Conservation (phyloP, 495 filamentous ascomycete species). For the Penicillium herquei region DNA sequence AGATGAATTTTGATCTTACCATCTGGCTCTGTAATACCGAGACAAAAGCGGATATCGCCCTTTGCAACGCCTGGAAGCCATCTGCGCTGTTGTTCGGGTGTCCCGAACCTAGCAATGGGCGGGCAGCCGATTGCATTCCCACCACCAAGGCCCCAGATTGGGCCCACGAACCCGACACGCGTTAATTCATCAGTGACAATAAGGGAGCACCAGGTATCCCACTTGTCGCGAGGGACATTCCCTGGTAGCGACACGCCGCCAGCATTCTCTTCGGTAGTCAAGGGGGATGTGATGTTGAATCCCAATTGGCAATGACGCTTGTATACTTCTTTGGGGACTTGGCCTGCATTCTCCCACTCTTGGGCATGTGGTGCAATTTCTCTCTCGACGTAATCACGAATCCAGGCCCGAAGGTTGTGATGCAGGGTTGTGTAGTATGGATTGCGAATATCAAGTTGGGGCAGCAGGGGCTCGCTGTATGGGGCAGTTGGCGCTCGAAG, state of each 20-base stretch:
- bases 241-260: constrained; percentile 36
- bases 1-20: constrained; percentile 19
- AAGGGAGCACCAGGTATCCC: constrained; percentile 51
- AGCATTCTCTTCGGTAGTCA: constrained; percentile 35
- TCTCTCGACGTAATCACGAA: constrained; percentile 47
- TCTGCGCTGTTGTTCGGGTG: constrained; percentile 41
- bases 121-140: constrained; percentile 54
- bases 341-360: constrained; percentile 49
- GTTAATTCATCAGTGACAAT: constrained; percentile 48
- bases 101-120: constrained; percentile 53
- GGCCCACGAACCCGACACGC: constrained; percentile 43
- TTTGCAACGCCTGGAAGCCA: constrained; percentile 51
- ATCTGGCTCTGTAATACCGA: constrained; percentile 58
- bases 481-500: constrained; percentile 34
- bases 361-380: constrained; percentile 43
- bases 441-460: constrained; percentile 36
- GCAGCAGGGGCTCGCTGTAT: constrained; percentile 42
- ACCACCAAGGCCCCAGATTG: constrained; percentile 50
- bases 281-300: constrained; percentile 34
- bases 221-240: constrained; percentile 40
- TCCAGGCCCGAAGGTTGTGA: constrained; percentile 41
- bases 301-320: constrained; percentile 40
- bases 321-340: constrained; percentile 39
- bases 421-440: constrained; percentile 51
- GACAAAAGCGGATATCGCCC: constrained; percentile 50